phyloP scores from a whole-genome alignment of 495 filamentous ascomycete genomes.

The Aspergillus avenaceus region DNA sequence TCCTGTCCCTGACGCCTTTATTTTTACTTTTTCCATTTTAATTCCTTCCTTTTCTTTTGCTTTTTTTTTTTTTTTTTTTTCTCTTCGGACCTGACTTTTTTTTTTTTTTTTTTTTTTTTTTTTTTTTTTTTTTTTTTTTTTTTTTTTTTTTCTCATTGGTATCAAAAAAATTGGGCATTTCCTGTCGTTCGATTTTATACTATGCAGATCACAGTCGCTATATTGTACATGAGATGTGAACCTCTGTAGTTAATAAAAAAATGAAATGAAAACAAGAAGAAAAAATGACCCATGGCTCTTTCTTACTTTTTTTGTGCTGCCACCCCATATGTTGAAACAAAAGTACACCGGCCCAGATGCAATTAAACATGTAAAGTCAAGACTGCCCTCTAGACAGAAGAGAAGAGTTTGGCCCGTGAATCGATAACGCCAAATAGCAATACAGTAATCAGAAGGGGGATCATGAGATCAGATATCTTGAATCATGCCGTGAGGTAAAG shows the following conservation, averaged over 20 bases:
- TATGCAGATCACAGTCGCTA: background rate
- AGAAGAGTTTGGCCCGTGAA: conserved; percentile 1
- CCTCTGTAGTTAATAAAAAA: background rate
- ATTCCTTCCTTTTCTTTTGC: too few species aligned
- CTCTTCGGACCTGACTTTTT: too few species aligned
- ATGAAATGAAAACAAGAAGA: too few species aligned
- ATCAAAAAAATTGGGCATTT: background rate
- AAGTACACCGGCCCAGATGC: conserved; percentile 1
- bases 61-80: too few species aligned
- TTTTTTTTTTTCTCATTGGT: too few species aligned
- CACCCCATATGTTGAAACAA: background rate
- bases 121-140: too few species aligned
- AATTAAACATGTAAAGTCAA: background rate
- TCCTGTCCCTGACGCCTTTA: too few species aligned
- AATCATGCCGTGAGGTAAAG: background rate
- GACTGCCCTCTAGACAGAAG: background rate
- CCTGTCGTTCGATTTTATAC: background rate
- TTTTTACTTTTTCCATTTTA: too few species aligned
- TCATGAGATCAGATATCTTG: background rate
- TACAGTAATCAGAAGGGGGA: conserved; percentile 14
- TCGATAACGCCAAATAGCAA: conserved; percentile 17
- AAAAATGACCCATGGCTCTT: background rate
- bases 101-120: too few species aligned
- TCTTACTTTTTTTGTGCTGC: too few species aligned
- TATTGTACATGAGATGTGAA: conserved; percentile 7